phyloP scores from a whole-genome alignment of 495 filamentous ascomycete species.

The Daldinia childiae region DNA sequence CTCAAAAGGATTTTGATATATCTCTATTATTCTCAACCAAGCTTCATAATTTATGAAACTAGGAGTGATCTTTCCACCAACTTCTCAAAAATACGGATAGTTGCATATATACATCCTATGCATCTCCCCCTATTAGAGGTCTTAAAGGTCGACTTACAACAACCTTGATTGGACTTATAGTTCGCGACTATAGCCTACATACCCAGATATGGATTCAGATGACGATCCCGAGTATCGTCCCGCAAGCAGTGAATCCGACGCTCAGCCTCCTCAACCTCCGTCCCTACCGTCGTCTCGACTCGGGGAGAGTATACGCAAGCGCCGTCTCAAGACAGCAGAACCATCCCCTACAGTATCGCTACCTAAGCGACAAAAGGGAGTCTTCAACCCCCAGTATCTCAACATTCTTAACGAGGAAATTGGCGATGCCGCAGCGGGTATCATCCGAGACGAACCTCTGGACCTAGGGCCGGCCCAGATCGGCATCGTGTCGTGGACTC shows the following conservation, averaged over 20 bases:
- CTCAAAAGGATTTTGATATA: background rate
- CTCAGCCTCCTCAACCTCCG: background rate
- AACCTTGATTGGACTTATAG: background rate
- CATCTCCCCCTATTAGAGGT: background rate
- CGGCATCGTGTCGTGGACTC: conserved; percentile 74
- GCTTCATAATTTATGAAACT: background rate
- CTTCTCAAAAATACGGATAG: conserved; percentile 24
- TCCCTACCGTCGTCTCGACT: background rate
- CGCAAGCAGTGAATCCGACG: background rate
- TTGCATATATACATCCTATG: conserved; percentile 27
- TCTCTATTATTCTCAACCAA: background rate
- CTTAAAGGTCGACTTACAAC: background rate
- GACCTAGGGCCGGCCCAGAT: conserved; percentile 61
- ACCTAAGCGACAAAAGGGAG: conserved; percentile 47
- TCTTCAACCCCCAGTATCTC: conserved; percentile 65
- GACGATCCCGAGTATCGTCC: conserved; percentile 4
- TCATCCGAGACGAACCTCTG: conserved; percentile 31
- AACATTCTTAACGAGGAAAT: conserved; percentile 68
- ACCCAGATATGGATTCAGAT: background rate
- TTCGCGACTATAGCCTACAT: background rate
- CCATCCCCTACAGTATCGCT: conserved; percentile 19
- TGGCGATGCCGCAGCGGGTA: conserved; percentile 48
- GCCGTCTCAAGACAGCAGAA: conserved; percentile 15
- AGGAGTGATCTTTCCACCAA: background rate
- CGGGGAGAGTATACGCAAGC: conserved; percentile 2